These are phyloP conservation scores for Diaporthe sp. DNA, from an alignment of 2,329 filamentous ascomycete genomes.

Conservation along the genomic window DNA sequence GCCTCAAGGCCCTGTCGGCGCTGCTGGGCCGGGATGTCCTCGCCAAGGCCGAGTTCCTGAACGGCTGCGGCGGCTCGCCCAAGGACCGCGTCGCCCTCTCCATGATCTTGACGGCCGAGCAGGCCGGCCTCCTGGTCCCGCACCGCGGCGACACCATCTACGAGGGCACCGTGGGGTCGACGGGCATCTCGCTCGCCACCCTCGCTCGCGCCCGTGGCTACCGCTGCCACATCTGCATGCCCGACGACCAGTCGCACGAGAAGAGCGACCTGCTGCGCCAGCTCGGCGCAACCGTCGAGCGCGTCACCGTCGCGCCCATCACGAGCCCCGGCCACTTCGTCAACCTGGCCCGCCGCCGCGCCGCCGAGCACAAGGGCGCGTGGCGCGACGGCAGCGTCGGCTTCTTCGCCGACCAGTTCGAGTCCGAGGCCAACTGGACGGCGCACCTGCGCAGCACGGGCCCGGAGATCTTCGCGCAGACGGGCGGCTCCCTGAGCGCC, in stretches of 20 bases:
- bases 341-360: conserved; percentile 86
- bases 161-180: conserved; percentile 96
- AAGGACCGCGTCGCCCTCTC: conserved; percentile 95
- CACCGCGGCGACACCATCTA: conserved; percentile 94
- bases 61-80: conserved; percentile 92
- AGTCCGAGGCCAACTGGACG: conserved; percentile 88
- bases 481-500: conserved; percentile 80
- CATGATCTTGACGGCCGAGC: conserved; percentile 89
- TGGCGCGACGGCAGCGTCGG: conserved; percentile 76
- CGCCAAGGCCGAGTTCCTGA: conserved; percentile 96
- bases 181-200: conserved; percentile 93
- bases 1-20: conserved; percentile 86
- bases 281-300: conserved; percentile 92
- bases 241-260: conserved; percentile 88
- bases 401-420: conserved; percentile 97
- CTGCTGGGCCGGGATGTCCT: conserved; percentile 91
- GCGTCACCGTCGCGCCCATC: conserved; percentile 91
- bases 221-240: conserved; percentile 96
- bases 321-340: conserved; percentile 95
- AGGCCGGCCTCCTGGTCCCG: conserved; percentile 80
- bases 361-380: conserved; percentile 77
- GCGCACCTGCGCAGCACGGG: conserved; percentile 88
- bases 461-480: conserved; percentile 89
- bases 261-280: conserved; percentile 91
- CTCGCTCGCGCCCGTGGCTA: conserved; percentile 91